These are phyloP conservation scores for Tirmania nivea DNA, from an alignment of 495 filamentous ascomycete genomes.

Conservation along the genomic window DNA sequence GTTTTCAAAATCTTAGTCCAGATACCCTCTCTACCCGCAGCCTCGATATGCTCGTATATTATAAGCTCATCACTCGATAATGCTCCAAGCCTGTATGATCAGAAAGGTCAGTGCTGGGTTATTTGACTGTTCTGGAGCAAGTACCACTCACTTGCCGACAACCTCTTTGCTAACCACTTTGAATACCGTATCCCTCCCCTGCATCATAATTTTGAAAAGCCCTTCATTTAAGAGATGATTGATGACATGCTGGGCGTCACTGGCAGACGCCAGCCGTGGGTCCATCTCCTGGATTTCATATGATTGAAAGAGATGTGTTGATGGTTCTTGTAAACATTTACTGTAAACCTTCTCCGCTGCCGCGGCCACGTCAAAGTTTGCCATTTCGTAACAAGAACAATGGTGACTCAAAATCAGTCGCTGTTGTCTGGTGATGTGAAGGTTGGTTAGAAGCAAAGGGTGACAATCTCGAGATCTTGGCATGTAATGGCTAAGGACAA, in stretches of 20 bases:
- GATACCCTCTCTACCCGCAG: constrained; percentile 55
- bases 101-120: background rate
- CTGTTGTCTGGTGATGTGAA: too few relatives aligned
- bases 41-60: constrained; percentile 70
- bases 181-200: constrained; percentile 13
- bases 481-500: too few relatives aligned
- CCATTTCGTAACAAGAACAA: background rate
- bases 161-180: constrained; percentile 14
- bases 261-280: background rate
- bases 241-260: constrained; percentile 4
- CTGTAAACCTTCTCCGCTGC: background rate
- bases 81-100: constrained; percentile 13
- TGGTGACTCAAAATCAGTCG: too few relatives aligned
- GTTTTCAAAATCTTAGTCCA: constrained; percentile 66
- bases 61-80: constrained; percentile 43
- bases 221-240: constrained; percentile 12
- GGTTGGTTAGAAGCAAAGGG: too few relatives aligned
- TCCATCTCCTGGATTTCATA: background rate
- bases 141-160: constrained; percentile 13
- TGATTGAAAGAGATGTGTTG: background rate
- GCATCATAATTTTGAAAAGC: constrained; percentile 12
- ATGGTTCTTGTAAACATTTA: background rate
- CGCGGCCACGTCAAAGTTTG: background rate
- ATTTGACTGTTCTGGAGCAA: too few relatives aligned
- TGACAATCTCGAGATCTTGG: too few relatives aligned